Evolutionary conservation across 805 yeast genomes (phyloP).

Genomic region (Jamesozyma rosinii): DNA sequence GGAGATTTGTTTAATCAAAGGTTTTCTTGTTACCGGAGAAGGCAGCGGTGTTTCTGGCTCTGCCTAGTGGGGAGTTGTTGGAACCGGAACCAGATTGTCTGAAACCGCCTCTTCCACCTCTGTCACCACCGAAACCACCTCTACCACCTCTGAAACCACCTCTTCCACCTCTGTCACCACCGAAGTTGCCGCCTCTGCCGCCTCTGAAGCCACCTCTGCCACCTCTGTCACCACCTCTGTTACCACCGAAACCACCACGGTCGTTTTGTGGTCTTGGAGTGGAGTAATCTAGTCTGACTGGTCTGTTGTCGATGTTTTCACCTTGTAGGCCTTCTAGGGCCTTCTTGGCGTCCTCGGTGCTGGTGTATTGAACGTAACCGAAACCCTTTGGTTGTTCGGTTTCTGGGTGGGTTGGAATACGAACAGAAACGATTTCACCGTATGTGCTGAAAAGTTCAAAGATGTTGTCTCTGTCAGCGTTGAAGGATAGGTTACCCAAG

Average conservation of each 20-base stretch:
- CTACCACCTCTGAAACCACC: constrained; percentile 32
- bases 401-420: constrained; percentile 97
- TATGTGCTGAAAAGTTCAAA: constrained; percentile 62
- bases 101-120: constrained; percentile 18
- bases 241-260: constrained; percentile 36
- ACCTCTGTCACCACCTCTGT: constrained; percentile 30
- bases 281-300: constrained; percentile 90
- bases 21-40: constrained; percentile 82
- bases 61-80: constrained; percentile 49
- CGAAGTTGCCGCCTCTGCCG: constrained; percentile 25
- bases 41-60: constrained; percentile 38
- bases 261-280: constrained; percentile 67
- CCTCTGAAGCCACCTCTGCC: constrained; percentile 19
- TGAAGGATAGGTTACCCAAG: constrained; percentile 91
- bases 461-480: constrained; percentile 71
- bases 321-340: constrained; percentile 87
- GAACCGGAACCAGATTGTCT: constrained; percentile 41
- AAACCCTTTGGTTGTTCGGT: constrained; percentile 98
- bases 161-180: constrained; percentile 27
- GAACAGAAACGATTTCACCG: constrained; percentile 79
- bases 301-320: constrained; percentile 79
- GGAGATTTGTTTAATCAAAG: constrained; percentile 44
- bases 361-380: constrained; percentile 89
- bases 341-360: constrained; percentile 80
- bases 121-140: constrained; percentile 23